Conservation (phyloP, 768 basidiomycete species). For the Pleurotus ostreatus region DNA sequence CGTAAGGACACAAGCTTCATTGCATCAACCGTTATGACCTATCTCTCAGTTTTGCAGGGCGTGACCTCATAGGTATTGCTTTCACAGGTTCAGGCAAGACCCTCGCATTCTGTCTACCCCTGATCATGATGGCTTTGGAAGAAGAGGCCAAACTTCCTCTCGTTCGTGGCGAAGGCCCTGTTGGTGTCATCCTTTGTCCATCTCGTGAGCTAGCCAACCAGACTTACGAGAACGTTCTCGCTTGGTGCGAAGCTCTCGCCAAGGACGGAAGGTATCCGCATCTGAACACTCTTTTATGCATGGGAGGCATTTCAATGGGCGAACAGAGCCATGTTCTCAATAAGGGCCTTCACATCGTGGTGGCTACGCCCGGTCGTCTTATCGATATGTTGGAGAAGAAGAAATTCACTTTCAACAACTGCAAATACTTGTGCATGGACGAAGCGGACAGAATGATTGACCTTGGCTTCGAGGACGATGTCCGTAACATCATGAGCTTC, state of each 20-base stretch:
- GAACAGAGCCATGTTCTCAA: constrained; percentile 92
- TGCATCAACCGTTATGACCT: constrained; percentile 17
- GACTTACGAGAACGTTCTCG: constrained; percentile 90
- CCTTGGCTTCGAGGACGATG: constrained; percentile 97
- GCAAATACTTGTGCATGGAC: constrained; percentile 98
- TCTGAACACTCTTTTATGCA: constrained; percentile 86
- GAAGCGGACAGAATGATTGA: constrained; percentile 99
- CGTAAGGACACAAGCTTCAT: constrained; percentile 45
- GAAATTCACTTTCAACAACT: constrained; percentile 86
- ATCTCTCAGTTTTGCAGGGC: constrained; percentile 74
- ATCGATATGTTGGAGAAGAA: constrained; percentile 99
- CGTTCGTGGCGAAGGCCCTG: constrained; percentile 90
- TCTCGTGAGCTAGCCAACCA: constrained; percentile 96
- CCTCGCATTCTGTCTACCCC: constrained; percentile 94
- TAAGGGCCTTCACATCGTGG: constrained; percentile 92
- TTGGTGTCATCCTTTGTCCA: constrained; percentile 95
- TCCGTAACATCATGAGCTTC: constrained; percentile 98
- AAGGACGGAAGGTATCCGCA: constrained; percentile 79
- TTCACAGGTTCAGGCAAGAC: constrained; percentile 99
- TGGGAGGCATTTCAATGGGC: constrained; percentile 97
- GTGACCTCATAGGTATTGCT: constrained; percentile 98
- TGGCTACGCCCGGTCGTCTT: constrained; percentile 93
- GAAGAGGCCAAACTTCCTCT: constrained; percentile 91
- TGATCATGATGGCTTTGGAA: constrained; percentile 95
- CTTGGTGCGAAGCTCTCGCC: constrained; percentile 81